Base-by-base conservation (phyloP, 495 filamentous ascomycete species). In the Peziza echinospora region DNA sequence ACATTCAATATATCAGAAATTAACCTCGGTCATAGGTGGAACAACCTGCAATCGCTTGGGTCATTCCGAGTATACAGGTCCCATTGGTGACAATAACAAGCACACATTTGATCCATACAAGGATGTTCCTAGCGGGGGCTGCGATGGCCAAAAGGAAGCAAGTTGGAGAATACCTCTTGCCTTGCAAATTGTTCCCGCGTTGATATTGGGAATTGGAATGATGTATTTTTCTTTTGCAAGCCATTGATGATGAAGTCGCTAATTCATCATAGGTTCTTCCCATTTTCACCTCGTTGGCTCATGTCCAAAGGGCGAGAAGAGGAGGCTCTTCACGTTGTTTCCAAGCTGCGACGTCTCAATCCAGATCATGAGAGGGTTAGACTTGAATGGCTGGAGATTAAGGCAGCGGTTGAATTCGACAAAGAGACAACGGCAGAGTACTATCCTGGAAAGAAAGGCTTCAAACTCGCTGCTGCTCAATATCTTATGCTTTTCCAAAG, bases 221-320 rank as follows among this genome's bases (percentile, higher is more conserved):
- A 53, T 67, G 7, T 58, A 45, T 16, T 46, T 42, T 26, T 47
- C 50, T 6, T 22, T 26, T 11, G 17, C 21, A n/a, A 17, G 45
- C 2, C n/a, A 43, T 10, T 43, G n/a, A 13, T 43, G 11, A 13
- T 21, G n/a, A 21, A 21, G 21, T 43, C 5, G 16, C 4, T 11
- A 11, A 19, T 17, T 11, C 16, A 17, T 5, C n/a, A 17, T 23
- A 43, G 26, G 43, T 51, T 61, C 5, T 61, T 73, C 8, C 70
- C 70, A 0, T 71, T 70, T 49, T 75, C 71, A 0, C 71, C 71
- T 1, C 60, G 71, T 17, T 73, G 66, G 67, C 60, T 73, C 0
- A 64, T 64, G 10, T 65, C 67, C 3, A 67, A 70, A 43, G 63
- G 64, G 17, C 60, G 69, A 1, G 54, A 71, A 39, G 62, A 63